Evolutionary conservation across 1,284 basidiomycete genomes (phyloP), one percentile per base, ranked within the genome.

Genomic region (Melampsora larici-populina): DNA sequence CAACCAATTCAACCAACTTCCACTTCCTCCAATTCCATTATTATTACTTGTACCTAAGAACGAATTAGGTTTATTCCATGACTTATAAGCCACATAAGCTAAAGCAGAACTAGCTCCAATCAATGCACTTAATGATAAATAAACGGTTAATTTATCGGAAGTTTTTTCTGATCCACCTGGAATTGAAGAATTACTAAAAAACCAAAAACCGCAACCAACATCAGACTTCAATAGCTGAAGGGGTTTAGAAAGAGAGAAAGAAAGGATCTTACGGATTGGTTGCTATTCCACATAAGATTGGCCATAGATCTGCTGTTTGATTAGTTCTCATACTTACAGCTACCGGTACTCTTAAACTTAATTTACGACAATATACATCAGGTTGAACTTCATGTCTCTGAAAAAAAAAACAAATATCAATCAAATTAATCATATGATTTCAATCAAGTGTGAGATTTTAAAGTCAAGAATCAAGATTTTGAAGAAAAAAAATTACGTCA

Each of bases 311-410:
- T n/a, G 94, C 94, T 26, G 89, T 89, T 83, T 94, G 91, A 64
- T 89, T 90, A 2, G 89, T 90, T 83, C 91, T 91, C 64, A 96
- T 90, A 83, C 92, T 94, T 29, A 97, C 92, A 1, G 94, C 90
- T 64, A 97, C 92, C 31, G 94, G 94, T 4, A 94, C 92, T 80
- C 91, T 91, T 21, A 97, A 86, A 18, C 90, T 89, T 73, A 96
- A 85, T 78, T 93, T 88, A 82, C 93, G 87, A 83, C 93, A 94
- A 84, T 99, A 99, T 17, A 95, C 93, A 83, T 98, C 96, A 55
- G 96, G 96, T 84, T 99, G 96, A 18, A 98, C 95, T 86, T 98
- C 95, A 84, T 98, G 95, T 82, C 96, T 88, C 91, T 94, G 83
- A 73, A 71, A 49, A 29, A 55, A 72, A 9, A 65, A 46, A n/a